Percentiles rank a stretch among this genome's conserved stretches.
These are phyloP conservation scores for Phytopythium mirpurense DNA, from an alignment of 352 stramenopile genomes.

Conservation along the genomic window DNA sequence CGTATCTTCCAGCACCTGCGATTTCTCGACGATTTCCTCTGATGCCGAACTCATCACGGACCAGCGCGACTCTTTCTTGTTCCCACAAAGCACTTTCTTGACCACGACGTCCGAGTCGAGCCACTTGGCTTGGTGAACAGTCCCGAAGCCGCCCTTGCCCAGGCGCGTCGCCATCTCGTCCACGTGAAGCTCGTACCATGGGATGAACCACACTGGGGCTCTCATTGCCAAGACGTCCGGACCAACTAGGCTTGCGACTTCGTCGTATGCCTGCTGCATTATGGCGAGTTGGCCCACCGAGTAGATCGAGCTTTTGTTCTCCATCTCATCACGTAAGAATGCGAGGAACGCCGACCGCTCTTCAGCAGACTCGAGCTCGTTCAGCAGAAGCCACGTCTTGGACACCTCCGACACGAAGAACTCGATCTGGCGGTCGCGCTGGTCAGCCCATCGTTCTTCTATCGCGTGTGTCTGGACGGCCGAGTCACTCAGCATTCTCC, in stretches of 20 bases:
- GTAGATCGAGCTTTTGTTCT: too few relatives aligned
- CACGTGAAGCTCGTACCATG: conserved; percentile 2
- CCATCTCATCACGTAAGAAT: neutral
- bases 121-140: conserved; percentile 13
- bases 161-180: neutral
- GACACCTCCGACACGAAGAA: conserved; percentile 6
- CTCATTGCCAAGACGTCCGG: too few relatives aligned
- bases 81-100: conserved; percentile 10
- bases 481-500: neutral
- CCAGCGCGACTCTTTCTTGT: neutral
- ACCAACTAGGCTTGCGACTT: neutral
- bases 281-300: neutral
- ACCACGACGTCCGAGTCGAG: conserved; percentile 15
- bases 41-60: neutral
- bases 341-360: neutral
- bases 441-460: neutral
- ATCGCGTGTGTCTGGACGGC: neutral
- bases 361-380: neutral
- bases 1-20: neutral
- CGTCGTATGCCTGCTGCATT: conserved; percentile 1
- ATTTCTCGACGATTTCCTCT: too few relatives aligned
- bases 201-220: conserved; percentile 1
- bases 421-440: conserved; percentile 3
- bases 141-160: conserved; percentile 1
- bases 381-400: neutral